Conservation (phyloP, 345 rosid species). For the Clarkia xantiana region DNA sequence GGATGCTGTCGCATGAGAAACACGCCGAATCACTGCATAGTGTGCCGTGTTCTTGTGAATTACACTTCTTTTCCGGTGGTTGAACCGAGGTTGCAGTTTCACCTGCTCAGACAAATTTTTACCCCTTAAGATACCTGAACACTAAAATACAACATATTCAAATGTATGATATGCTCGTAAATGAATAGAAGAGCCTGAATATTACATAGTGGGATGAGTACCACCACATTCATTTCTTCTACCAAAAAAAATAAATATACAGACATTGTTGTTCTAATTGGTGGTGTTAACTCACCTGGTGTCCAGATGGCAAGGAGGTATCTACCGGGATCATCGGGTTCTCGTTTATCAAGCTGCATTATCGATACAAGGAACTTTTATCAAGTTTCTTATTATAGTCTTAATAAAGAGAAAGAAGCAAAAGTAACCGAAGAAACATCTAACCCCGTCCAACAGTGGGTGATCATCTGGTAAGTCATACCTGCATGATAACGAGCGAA, state of each 20-base stretch:
- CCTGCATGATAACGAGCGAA: constrained; percentile 34
- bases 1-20: constrained; percentile 51
- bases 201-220: too few relatives aligned
- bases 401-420: constrained; percentile 1
- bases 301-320: constrained; percentile 96
- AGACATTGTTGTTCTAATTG: too few relatives aligned
- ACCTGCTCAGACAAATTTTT: constrained; percentile 25
- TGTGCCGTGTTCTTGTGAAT: constrained; percentile 28
- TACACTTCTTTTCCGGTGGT: constrained; percentile 44
- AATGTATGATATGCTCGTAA: too few relatives aligned
- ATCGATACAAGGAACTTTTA: constrained; percentile 8
- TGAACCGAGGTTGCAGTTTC: constrained; percentile 68
- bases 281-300: constrained; percentile 46
- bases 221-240: too few relatives aligned
- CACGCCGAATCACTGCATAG: constrained; percentile 54
- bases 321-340: constrained; percentile 67
- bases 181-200: too few relatives aligned
- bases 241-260: too few relatives aligned
- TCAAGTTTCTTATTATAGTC: constrained; percentile 6
- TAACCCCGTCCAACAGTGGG: constrained; percentile 64
- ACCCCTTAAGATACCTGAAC: constrained; percentile 1
- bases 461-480: constrained; percentile 84
- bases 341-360: constrained; percentile 60
- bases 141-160: constrained; percentile 4
- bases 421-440: constrained; percentile 9